Conservation (phyloP, 129 eudicot genomes). For the Artemisia tridentata region DNA sequence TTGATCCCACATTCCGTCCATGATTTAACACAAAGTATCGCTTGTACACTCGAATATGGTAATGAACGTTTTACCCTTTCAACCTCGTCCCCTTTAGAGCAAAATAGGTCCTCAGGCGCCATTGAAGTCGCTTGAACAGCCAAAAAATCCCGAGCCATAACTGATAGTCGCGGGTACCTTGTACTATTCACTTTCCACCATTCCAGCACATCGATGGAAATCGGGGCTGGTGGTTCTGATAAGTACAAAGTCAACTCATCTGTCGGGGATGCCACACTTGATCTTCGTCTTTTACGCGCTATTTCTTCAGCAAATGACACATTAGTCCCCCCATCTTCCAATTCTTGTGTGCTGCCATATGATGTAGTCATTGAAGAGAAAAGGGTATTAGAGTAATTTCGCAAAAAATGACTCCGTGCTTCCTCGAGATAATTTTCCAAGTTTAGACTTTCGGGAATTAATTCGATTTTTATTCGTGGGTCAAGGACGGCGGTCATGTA, state of each 20-base stretch:
- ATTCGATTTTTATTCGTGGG: conserved; percentile 82
- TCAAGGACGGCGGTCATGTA: conserved; percentile 92
- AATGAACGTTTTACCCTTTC: conserved; percentile 47
- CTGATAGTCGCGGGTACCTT: conserved; percentile 75
- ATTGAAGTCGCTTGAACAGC: conserved; percentile 72
- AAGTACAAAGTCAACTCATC: conserved; percentile 88
- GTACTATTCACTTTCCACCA: conserved; percentile 93
- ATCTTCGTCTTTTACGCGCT: conserved; percentile 84
- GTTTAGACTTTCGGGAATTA: conserved; percentile 79
- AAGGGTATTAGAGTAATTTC: conserved; percentile 62
- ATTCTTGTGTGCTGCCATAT: conserved; percentile 48
- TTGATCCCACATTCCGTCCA: conserved; percentile 77
- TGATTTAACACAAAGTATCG: conserved; percentile 65
- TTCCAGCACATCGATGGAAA: conserved; percentile 72
- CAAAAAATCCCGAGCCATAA: conserved; percentile 92
- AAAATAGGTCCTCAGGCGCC: conserved; percentile 69
- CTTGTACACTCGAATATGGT: conserved; percentile 43
- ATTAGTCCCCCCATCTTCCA: conserved; percentile 53
- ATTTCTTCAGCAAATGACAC: conserved; percentile 97
- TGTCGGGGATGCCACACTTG: conserved; percentile 56
- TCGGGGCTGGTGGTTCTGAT: conserved; percentile 80
- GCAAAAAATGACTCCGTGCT: conserved; percentile 66
- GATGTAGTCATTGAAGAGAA: conserved; percentile 46
- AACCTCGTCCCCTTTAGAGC: conserved; percentile 77
- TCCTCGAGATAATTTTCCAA: conserved; percentile 66